These are phyloP conservation scores for Centrapalus pauciflorus DNA, from an alignment of 129 eudicot species.

Conservation along the genomic window DNA sequence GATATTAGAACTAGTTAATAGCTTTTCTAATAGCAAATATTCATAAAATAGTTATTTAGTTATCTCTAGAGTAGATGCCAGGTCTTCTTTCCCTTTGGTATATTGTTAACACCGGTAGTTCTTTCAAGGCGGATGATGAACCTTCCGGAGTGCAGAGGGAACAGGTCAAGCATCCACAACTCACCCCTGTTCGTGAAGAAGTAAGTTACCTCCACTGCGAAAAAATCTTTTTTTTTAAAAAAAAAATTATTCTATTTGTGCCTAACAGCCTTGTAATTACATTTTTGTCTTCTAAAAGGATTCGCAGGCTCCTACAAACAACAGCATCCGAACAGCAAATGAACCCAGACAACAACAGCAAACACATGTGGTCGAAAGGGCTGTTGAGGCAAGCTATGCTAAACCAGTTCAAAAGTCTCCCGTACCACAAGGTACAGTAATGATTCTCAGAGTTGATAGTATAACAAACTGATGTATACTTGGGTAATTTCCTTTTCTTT, in stretches of 20 bases:
- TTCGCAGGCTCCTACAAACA: conserved; percentile 28
- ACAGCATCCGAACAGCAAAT: conserved; percentile 5
- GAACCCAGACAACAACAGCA: conserved; percentile 22
- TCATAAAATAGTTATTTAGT: neutral
- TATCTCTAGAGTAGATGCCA: neutral
- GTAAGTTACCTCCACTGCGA: conserved; percentile 35
- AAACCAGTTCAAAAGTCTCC: conserved; percentile 39
- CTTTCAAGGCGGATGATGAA: conserved; percentile 35
- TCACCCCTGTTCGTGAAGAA: conserved; percentile 55
- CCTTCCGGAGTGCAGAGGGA: conserved; percentile 38
- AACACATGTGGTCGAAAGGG: conserved; percentile 46
- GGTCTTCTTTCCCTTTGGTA: conserved; percentile 5
- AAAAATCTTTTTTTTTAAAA: neutral
- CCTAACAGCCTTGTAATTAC: neutral
- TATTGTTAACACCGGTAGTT: conserved; percentile 36
- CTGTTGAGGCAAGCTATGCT: conserved; percentile 43
- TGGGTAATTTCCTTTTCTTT: neutral
- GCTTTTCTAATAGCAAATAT: neutral
- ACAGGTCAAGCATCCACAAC: conserved; percentile 35
- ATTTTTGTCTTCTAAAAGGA: neutral
- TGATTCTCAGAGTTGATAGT: too few species aligned
- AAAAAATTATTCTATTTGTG: neutral
- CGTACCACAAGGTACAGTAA: conserved; percentile 67
- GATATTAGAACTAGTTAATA: neutral
- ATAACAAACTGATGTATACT: neutral